A percentile compares a stretch with the other conserved stretches of the same genome.
These are phyloP conservation scores for Copromyces sp. DNA, from an alignment of 495 filamentous ascomycete genomes.

Conservation along the genomic window DNA sequence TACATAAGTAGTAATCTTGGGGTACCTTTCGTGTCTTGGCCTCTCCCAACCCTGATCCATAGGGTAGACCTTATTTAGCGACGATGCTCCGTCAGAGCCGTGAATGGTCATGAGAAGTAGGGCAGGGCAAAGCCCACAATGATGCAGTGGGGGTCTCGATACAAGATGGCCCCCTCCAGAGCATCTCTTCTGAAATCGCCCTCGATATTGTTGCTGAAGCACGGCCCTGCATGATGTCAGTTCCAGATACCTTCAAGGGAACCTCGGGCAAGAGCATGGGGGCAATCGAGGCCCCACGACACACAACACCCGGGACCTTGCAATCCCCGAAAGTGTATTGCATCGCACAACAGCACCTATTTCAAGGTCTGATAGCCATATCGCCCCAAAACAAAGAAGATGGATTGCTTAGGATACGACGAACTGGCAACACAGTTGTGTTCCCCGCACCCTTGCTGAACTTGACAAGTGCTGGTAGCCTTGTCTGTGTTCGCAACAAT, in stretches of 20 bases:
- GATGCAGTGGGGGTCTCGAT: background rate
- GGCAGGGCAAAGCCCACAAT: background rate
- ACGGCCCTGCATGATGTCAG: background rate
- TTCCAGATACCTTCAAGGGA: background rate
- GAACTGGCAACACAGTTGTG: background rate
- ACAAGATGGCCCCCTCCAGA: background rate
- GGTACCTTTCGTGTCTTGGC: background rate
- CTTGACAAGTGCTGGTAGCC: background rate
- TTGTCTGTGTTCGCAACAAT: background rate
- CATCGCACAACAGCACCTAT: background rate
- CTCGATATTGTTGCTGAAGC: background rate
- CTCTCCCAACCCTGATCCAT: background rate
- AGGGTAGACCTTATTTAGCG: background rate
- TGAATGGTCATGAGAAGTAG: background rate
- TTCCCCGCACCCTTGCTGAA: background rate
- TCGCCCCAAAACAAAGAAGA: background rate
- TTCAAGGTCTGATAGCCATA: background rate
- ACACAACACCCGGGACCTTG: background rate
- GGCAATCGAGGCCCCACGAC: background rate
- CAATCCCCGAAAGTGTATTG: background rate
- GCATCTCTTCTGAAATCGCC: background rate
- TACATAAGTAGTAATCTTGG: background rate
- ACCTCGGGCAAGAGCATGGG: background rate
- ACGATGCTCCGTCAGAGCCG: background rate
- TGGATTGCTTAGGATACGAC: background rate